Evolutionary conservation across 768 basidiomycete genomes (phyloP).

Genomic region (Tricholoma matsutake): DNA sequence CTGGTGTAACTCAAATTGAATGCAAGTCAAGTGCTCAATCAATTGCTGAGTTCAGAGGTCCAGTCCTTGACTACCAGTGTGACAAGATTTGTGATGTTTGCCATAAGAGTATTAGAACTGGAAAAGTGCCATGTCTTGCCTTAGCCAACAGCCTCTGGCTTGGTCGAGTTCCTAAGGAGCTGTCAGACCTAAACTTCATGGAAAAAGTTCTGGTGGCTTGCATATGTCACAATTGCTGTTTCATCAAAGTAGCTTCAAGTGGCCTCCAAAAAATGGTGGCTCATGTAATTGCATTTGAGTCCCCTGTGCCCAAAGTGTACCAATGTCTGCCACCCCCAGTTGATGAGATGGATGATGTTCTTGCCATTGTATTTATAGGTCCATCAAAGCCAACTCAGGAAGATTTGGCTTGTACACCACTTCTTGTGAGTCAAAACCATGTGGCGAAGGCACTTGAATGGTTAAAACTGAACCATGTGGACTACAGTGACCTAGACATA

Average conservation of each 20-base stretch:
- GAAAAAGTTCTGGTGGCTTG: constrained; percentile 26
- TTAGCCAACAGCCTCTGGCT: too few species aligned
- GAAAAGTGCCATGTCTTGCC: too few species aligned
- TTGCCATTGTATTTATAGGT: constrained; percentile 27
- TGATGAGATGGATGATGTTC: constrained; percentile 20
- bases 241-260: constrained; percentile 21
- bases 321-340: constrained; percentile 19
- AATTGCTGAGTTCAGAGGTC: too few species aligned
- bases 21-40: too few species aligned
- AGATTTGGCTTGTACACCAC: constrained; percentile 25
- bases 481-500: constrained; percentile 30
- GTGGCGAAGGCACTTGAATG: constrained; percentile 27
- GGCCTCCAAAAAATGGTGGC: constrained; percentile 24
- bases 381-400: constrained; percentile 11
- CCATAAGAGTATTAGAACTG: too few species aligned
- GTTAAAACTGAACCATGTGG: constrained; percentile 31
- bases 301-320: constrained; percentile 22
- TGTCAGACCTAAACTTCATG: too few species aligned
- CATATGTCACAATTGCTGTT: constrained; percentile 25
- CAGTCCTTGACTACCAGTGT: too few species aligned
- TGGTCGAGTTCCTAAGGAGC: too few species aligned
- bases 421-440: constrained; percentile 24
- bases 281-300: constrained; percentile 26
- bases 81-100: too few species aligned
- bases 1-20: too few species aligned